Base-by-base conservation (phyloP, 2,329 filamentous ascomycete genomes). In the Zymoseptoria brevis region DNA sequence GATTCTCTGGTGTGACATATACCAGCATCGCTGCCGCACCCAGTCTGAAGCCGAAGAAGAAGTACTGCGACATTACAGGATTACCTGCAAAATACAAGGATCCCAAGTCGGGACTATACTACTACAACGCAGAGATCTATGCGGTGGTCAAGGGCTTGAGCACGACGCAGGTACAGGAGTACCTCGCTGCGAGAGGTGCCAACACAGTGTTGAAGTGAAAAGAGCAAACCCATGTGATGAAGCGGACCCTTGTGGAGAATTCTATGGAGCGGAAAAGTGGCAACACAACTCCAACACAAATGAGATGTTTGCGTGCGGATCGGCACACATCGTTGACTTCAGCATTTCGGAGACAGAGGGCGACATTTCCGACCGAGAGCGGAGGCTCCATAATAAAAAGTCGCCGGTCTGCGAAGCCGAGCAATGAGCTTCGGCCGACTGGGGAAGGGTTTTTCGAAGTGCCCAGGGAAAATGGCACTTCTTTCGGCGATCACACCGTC, bases 1-100 rank as follows among this genome's bases (percentile, higher is more conserved):
- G 51, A 3, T 26, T 30, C 22, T 89, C 88, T 0, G 83, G 82
- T 30, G 74, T 78, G 29, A 96, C 94, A 1, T 99, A 97, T 74
- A 96, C 90, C 6, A 97, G 96, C 72, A 95, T 99, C 63, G 94
- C 97, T 74, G 91, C 90, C 53, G 93, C 94, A 2, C 94, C 94
- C 48, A 94, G 89, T 60, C 79, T 97, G 68, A 83, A 84, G 69
- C 82, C 84, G 6, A 84, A 89, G 71, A 91, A 87, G 75, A 89
- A 88, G 69, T 99, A 97, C 75, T 99, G 94, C 78, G 95, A 99
- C 74, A 83, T 99, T 68, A 99, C 94, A 1, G 95, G 94, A 1
- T 77, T 99, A 64, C 85, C 90, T n/a, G 90, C 91, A 29, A 87
- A 88, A 5, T 99, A 99, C 73, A 85, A 89, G 30, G 94, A 99